A percentile compares a stretch with the other conserved stretches of the same genome.
phyloP scores from a whole-genome alignment of 768 basidiomycete species.

The Tephrocybe sp. region DNA sequence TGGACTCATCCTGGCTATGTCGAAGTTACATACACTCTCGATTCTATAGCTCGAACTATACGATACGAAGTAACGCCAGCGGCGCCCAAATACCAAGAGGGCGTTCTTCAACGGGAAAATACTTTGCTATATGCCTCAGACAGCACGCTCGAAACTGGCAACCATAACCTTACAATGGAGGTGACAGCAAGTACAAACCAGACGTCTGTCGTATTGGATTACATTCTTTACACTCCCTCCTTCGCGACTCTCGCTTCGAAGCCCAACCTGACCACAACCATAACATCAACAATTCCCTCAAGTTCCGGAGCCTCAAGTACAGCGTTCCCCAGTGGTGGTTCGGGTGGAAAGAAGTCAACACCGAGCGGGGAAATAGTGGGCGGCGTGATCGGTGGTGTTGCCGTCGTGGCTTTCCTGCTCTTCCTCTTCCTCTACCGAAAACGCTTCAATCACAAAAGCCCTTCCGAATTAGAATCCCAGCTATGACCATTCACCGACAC shows the following conservation, averaged over 20 bases:
- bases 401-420: neutral
- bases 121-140: constrained; percentile 20
- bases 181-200: constrained; percentile 22
- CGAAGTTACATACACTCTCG: constrained; percentile 22
- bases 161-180: constrained; percentile 26
- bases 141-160: constrained; percentile 19
- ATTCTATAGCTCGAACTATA: constrained; percentile 17
- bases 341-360: neutral
- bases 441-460: neutral
- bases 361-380: constrained; percentile 7
- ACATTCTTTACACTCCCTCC: constrained; percentile 25
- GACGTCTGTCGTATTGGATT: constrained; percentile 24
- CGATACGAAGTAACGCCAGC: constrained; percentile 19
- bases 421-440: neutral
- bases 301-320: neutral
- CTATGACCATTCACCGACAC: neutral
- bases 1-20: constrained; percentile 23
- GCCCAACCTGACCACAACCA: neutral
- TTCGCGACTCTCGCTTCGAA: constrained; percentile 10
- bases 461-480: neutral
- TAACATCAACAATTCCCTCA: neutral
- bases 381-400: constrained; percentile 4
- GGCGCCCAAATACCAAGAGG: constrained; percentile 19
- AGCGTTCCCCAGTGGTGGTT: neutral
- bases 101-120: constrained; percentile 25